phyloP scores from a whole-genome alignment of 2,329 filamentous ascomycete species.

The Colletotrichum phormii region DNA sequence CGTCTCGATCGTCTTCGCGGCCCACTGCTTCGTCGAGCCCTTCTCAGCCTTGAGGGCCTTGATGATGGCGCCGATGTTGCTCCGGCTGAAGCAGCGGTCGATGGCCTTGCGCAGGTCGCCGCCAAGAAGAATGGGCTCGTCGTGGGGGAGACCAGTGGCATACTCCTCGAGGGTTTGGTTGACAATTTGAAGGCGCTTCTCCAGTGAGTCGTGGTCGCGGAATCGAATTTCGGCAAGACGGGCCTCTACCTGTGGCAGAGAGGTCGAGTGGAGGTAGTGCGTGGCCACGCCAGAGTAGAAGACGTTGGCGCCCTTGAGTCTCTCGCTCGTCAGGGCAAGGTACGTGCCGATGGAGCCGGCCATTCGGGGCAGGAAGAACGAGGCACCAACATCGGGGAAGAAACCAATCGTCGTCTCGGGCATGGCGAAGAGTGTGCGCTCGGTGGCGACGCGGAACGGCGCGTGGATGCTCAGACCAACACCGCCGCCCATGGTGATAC shows the following conservation, averaged over 20 bases:
- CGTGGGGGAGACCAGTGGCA: slow-evolving; percentile 83
- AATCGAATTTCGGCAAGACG: slow-evolving; percentile 92
- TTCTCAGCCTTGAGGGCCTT: slow-evolving; percentile 69
- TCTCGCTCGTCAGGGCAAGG: slow-evolving; percentile 89
- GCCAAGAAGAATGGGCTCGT: slow-evolving; percentile 74
- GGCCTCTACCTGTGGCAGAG: slow-evolving; percentile 82
- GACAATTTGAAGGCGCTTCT: slow-evolving; percentile 77
- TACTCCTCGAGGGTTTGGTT: slow-evolving; percentile 94
- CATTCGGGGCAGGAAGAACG: slow-evolving; percentile 94
- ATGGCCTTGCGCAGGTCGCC: slow-evolving; percentile 83
- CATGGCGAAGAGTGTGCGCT: slow-evolving; percentile 97
- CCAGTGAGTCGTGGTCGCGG: slow-evolving; percentile 76
- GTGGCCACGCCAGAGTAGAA: slow-evolving; percentile 95
- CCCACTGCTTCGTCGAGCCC: slow-evolving; percentile 76
- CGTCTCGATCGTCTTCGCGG: slow-evolving; percentile 78
- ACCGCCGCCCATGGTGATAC: slow-evolving; percentile 97
- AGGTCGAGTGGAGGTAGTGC: slow-evolving; percentile 94
- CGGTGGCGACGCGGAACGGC: slow-evolving; percentile 95
- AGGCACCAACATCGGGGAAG: slow-evolving; percentile 97
- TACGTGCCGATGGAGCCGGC: slow-evolving; percentile 90
- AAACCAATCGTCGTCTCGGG: slow-evolving; percentile 98
- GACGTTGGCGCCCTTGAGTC: slow-evolving; percentile 83
- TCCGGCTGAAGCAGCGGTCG: slow-evolving; percentile 82
- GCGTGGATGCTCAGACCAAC: slow-evolving; percentile 95
- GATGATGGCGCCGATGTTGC: slow-evolving; percentile 78